phyloP scores from a whole-genome alignment of 495 filamentous ascomycete genomes.

The Neurospora africana region DNA sequence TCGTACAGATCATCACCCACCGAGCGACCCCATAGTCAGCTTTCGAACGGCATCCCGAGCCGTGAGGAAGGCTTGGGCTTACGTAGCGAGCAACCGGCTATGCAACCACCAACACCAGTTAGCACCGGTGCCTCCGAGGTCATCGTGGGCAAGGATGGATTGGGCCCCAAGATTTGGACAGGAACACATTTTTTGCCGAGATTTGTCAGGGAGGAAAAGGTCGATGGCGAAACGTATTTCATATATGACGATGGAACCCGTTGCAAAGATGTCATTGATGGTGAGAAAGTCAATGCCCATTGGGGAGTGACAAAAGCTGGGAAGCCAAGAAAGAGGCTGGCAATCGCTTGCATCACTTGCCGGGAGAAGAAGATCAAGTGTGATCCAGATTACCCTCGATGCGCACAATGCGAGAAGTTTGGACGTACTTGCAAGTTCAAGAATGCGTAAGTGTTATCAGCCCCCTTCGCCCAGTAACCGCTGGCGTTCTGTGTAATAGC shows the following conservation, averaged over 20 bases:
- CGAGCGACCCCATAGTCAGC: slow-evolving; percentile 13
- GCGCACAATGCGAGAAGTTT: slow-evolving; percentile 84
- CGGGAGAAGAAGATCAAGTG: slow-evolving; percentile 97
- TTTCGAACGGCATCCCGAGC: slow-evolving; percentile 4
- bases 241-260: slow-evolving; percentile 80
- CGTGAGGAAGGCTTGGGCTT: slow-evolving; percentile 10
- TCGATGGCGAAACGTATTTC: slow-evolving; percentile 72
- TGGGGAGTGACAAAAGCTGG: slow-evolving; percentile 93
- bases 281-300: slow-evolving; percentile 75
- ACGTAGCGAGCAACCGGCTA: slow-evolving; percentile 20
- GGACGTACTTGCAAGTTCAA: slow-evolving; percentile 75
- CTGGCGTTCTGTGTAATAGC: neutral
- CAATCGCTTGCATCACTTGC: slow-evolving; percentile 82
- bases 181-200: slow-evolving; percentile 49
- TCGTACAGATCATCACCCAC: slow-evolving; percentile 11
- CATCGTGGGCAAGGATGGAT: slow-evolving; percentile 38
- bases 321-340: slow-evolving; percentile 79
- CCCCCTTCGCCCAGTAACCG: neutral
- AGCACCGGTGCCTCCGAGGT: slow-evolving; percentile 32
- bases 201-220: slow-evolving; percentile 46
- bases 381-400: slow-evolving; percentile 75
- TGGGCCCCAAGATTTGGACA: slow-evolving; percentile 52
- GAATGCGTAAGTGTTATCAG: slow-evolving; percentile 58
- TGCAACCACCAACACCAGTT: slow-evolving; percentile 24
- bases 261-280: slow-evolving; percentile 76